Conservation (phyloP, 305 asterid species). For the Solanum hybrid region DNA sequence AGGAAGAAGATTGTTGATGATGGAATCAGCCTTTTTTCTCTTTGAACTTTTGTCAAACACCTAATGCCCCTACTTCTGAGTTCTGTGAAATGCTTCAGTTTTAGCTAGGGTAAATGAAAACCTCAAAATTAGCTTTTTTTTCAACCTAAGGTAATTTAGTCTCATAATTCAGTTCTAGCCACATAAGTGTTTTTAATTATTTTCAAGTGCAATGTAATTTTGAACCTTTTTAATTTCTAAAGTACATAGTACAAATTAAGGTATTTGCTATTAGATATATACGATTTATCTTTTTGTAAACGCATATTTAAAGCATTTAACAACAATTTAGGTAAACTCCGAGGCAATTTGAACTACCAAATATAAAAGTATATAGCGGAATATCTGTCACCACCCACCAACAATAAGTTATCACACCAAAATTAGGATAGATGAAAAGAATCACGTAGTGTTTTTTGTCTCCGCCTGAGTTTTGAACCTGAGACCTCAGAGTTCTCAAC, state of each 20-base stretch:
- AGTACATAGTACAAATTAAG: not conserved
- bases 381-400: rapidly evolving
- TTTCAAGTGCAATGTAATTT: not conserved
- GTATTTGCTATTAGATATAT: not conserved
- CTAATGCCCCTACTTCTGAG: not conserved
- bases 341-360: not conserved
- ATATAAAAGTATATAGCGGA: not conserved
- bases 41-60: not conserved
- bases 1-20: not conserved
- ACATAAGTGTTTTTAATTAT: not conserved
- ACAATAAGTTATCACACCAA: not conserved
- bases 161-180: not conserved
- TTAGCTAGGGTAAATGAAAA: not conserved
- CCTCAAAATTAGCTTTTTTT: not conserved
- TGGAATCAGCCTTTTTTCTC: not conserved
- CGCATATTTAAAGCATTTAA: not conserved
- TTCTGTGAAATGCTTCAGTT: not conserved
- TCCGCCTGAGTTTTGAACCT: too few relatives aligned
- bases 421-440: rapidly evolving
- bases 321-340: not conserved
- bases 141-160: not conserved
- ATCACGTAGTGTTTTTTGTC: not conserved
- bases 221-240: not conserved
- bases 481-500: too few relatives aligned
- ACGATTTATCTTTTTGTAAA: not conserved